These are phyloP conservation scores for Cicer pinnatifidum DNA, from an alignment of 306 rosid species.

Conservation along the genomic window DNA sequence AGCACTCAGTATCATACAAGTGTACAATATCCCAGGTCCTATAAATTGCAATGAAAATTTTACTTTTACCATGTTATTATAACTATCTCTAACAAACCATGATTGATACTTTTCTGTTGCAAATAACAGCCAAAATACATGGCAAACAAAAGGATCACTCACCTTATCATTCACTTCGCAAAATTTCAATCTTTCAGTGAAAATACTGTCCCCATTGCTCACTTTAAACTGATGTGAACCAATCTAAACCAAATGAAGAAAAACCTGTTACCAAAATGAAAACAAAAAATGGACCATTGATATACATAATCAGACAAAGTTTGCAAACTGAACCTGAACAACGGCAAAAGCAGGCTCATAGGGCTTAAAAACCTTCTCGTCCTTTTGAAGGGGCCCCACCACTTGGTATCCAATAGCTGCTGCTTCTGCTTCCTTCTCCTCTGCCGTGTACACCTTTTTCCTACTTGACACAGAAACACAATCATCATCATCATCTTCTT, in stretches of 20 bases:
- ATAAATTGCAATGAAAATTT: background rate
- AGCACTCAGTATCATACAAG: background rate
- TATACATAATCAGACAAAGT: background rate
- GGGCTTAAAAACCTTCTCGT: slow-evolving; percentile 66
- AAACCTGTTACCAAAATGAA: background rate
- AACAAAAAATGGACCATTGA: background rate
- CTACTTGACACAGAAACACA: slow-evolving; percentile 43
- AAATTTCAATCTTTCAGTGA: slow-evolving; percentile 83
- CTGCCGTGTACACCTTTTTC: slow-evolving; percentile 63
- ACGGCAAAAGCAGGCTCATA: slow-evolving; percentile 81
- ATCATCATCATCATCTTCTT: slow-evolving; percentile 43
- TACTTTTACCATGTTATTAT: background rate
- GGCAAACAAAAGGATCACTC: slow-evolving; percentile 37
- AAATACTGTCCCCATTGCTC: slow-evolving; percentile 83
- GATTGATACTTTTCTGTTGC: background rate
- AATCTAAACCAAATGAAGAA: slow-evolving; percentile 50
- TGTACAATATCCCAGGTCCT: background rate
- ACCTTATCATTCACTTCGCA: slow-evolving; percentile 94
- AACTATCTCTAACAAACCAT: background rate
- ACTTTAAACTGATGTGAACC: slow-evolving; percentile 96
- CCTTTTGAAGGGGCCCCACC: slow-evolving; percentile 61
- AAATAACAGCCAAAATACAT: background rate
- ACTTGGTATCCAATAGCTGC: slow-evolving; percentile 75
- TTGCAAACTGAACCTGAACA: slow-evolving; percentile 65
- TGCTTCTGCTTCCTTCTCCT: slow-evolving; percentile 82